These are phyloP conservation scores for Styphnolobium japonicum DNA, from an alignment of 306 rosid genomes.

Conservation along the genomic window DNA sequence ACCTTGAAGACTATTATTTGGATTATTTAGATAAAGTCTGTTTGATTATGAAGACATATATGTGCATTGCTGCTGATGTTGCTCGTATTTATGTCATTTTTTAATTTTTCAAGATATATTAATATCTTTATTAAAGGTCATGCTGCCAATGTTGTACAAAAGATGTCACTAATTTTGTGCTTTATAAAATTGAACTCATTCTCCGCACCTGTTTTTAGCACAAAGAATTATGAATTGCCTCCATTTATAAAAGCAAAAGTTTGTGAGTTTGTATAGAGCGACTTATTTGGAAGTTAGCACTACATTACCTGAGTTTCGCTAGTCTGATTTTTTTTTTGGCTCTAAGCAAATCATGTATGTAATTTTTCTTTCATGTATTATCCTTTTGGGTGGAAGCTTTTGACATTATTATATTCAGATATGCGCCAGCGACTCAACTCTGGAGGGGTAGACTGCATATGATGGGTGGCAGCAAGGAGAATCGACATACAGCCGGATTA, in stretches of 20 bases:
- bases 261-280: not conserved
- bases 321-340: not conserved
- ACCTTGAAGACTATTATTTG: too few species aligned
- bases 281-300: not conserved
- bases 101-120: not conserved
- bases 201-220: not conserved
- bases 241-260: not conserved
- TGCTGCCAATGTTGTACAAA: not conserved
- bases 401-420: conserved; percentile 48
- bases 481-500: conserved; percentile 85
- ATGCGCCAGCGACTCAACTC: conserved; percentile 94
- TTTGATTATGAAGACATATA: too few species aligned
- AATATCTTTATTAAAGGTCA: not conserved
- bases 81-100: too few species aligned
- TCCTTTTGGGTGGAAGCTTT: conserved; percentile 19
- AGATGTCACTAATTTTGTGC: not conserved
- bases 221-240: not conserved
- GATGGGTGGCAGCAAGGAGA: conserved; percentile 99
- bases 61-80: too few species aligned
- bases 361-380: not conserved
- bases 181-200: not conserved
- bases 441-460: conserved; percentile 98
- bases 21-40: too few species aligned
- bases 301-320: not conserved
- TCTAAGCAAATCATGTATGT: conserved; percentile 6